phyloP scores from a whole-genome alignment of 2,329 filamentous ascomycete species.

The Sphaerulina populicola region DNA sequence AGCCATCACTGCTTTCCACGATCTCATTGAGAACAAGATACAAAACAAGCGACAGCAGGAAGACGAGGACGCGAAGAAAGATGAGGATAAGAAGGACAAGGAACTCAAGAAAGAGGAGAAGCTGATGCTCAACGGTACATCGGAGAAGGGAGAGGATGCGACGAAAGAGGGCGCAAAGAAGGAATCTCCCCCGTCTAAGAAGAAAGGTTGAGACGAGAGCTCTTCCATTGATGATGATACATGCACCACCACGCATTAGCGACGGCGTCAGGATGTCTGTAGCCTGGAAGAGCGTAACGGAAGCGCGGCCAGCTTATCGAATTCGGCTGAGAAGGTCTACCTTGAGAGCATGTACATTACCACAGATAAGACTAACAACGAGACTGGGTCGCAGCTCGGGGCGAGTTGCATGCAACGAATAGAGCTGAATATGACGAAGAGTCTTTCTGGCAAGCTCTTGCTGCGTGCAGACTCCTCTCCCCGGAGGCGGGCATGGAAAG shows the following conservation, averaged over 20 bases:
- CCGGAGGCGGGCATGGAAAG: not conserved
- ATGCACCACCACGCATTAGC: conserved; percentile 7
- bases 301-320: conserved; percentile 14
- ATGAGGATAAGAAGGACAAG: conserved; percentile 49
- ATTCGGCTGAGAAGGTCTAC: conserved; percentile 7
- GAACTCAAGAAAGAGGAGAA: conserved; percentile 56
- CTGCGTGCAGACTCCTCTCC: not conserved
- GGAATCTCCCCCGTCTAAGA: conserved; percentile 46
- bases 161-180: conserved; percentile 45
- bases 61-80: conserved; percentile 79
- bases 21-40: conserved; percentile 99
- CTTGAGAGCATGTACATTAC: conserved; percentile 22
- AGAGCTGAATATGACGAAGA: not conserved
- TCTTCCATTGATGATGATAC: not conserved
- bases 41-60: conserved; percentile 96
- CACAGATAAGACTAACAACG: not conserved
- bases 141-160: conserved; percentile 42
- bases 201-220: conserved; percentile 40
- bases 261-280: conserved; percentile 21
- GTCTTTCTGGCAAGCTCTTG: not conserved
- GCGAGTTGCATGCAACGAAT: conserved; percentile 1
- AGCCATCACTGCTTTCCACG: conserved; percentile 97
- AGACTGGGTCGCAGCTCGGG: not conserved
- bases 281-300: conserved; percentile 8
- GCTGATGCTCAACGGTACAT: conserved; percentile 50